Percentiles rank a stretch among this genome's conserved stretches.
phyloP scores from a whole-genome alignment of 2,329 filamentous ascomycete species.

The Verticillium longisporum region DNA sequence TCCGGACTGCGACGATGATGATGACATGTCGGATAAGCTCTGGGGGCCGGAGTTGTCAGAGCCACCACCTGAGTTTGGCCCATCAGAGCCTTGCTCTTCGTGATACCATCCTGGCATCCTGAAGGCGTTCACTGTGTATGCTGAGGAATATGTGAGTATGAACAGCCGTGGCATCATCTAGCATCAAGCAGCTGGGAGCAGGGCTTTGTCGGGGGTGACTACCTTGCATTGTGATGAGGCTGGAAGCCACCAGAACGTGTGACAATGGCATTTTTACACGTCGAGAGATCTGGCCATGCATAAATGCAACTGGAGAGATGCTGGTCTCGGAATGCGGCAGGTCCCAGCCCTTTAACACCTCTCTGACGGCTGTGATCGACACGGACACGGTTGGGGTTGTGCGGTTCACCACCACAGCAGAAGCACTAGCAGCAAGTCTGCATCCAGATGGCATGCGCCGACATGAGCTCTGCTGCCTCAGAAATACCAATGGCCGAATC shows the following conservation, averaged over 20 bases:
- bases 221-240: neutral
- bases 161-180: neutral
- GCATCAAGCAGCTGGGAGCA: neutral
- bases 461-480: neutral
- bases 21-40: neutral
- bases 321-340: neutral
- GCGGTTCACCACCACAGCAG: neutral
- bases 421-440: neutral
- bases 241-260: neutral
- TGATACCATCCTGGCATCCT: neutral
- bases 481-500: neutral
- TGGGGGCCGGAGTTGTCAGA: neutral
- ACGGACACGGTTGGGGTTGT: neutral
- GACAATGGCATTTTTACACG: neutral
- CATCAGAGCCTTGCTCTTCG: neutral
- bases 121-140: neutral
- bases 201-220: neutral
- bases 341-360: too few relatives aligned
- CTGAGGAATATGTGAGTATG: neutral
- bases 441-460: too few relatives aligned
- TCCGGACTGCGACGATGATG: slow-evolving; percentile 1
- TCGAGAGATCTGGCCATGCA: neutral
- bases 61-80: neutral
- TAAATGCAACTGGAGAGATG: neutral
- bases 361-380: neutral